A percentile compares a stretch with the other conserved stretches of the same genome.
These are phyloP conservation scores for Vishniacozyma victoriae DNA, from an alignment of 768 basidiomycete species.

Conservation along the genomic window DNA sequence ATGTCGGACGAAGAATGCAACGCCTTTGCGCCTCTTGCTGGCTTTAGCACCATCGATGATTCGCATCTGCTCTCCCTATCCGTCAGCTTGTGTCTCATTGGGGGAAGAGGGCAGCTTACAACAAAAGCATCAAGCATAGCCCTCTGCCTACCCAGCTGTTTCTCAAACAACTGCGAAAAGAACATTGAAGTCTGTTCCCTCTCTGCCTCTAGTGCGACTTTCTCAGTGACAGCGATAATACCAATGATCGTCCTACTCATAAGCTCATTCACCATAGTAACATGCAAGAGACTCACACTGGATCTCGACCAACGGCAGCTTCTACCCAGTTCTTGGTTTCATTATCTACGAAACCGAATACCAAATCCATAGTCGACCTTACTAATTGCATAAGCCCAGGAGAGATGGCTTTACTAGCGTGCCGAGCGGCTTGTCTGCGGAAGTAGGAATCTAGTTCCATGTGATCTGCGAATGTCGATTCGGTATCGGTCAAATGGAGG, in stretches of 20 bases:
- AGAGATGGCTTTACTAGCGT: constrained; percentile 55
- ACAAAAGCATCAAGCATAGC: constrained; percentile 65
- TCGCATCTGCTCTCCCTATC: constrained; percentile 76
- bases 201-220: constrained; percentile 68
- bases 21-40: constrained; percentile 86
- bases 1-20: constrained; percentile 83
- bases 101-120: constrained; percentile 22
- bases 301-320: constrained; percentile 65
- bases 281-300: constrained; percentile 57
- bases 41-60: constrained; percentile 84
- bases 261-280: background rate
- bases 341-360: constrained; percentile 83
- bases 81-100: background rate
- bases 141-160: constrained; percentile 72
- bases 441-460: constrained; percentile 92
- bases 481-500: constrained; percentile 80
- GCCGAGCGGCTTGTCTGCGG: constrained; percentile 76
- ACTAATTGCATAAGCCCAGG: constrained; percentile 70
- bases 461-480: constrained; percentile 90
- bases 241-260: constrained; percentile 72
- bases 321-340: constrained; percentile 86
- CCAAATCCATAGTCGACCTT: constrained; percentile 83
- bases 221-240: constrained; percentile 70
- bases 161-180: constrained; percentile 65
- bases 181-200: constrained; percentile 68